A percentile compares a stretch with the other conserved stretches of the same genome.
Conservation (phyloP, 192 early-diverging fungal species). For the Allomyces macrogynus region DNA sequence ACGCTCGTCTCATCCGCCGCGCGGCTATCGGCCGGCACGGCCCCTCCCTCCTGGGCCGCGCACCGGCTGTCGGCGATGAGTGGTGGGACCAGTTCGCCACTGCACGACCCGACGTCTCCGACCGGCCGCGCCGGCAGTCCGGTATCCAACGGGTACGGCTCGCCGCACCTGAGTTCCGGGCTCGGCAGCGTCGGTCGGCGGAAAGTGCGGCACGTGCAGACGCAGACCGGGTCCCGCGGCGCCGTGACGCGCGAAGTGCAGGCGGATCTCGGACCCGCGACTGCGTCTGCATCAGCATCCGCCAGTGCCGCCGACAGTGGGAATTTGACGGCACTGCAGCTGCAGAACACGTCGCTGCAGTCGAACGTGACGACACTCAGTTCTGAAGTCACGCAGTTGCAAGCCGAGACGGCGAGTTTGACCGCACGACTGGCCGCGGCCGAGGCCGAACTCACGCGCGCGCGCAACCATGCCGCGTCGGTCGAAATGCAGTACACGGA, state of each 20-base stretch:
- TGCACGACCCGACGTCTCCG: too few species aligned
- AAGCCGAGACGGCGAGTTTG: neutral
- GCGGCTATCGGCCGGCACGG: too few species aligned
- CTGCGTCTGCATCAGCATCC: too few species aligned
- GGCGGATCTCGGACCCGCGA: neutral
- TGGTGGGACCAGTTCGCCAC: too few species aligned
- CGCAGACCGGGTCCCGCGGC: neutral
- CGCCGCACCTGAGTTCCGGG: too few species aligned
- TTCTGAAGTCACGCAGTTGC: neutral
- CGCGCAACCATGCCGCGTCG: neutral
- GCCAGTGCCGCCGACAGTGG: too few species aligned
- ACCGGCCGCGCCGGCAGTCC: too few species aligned
- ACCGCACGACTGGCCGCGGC: neutral
- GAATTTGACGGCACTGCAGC: neutral
- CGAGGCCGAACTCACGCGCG: neutral
- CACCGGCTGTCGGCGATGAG: too few species aligned
- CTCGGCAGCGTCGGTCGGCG: neutral
- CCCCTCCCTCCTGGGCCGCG: too few species aligned
- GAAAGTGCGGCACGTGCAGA: neutral
- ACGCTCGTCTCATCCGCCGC: too few species aligned
- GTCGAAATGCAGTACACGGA: neutral
- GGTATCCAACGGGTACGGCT: too few species aligned
- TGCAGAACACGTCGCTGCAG: neutral
- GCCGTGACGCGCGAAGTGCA: neutral
- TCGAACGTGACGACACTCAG: neutral